These are phyloP conservation scores for Hortiboletus campestris DNA, from an alignment of 768 basidiomycete genomes.

Conservation along the genomic window DNA sequence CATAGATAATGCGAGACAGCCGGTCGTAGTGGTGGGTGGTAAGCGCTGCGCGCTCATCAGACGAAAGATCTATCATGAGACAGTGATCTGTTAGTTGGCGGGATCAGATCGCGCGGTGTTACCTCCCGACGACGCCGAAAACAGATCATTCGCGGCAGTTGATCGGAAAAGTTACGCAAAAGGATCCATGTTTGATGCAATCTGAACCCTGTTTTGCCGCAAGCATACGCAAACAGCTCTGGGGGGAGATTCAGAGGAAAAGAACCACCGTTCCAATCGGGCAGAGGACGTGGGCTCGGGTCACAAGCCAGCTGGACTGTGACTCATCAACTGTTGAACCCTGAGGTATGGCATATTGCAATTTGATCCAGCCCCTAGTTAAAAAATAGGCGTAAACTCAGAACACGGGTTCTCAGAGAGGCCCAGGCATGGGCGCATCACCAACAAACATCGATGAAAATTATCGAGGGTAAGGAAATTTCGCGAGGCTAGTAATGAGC, in stretches of 20 bases:
- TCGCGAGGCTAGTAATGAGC: background rate
- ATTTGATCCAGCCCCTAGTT: background rate
- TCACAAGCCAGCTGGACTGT: no score
- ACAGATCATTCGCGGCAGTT: background rate
- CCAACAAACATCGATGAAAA: background rate
- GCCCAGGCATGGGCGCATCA: background rate
- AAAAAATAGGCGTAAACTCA: no score
- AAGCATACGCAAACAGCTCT: background rate
- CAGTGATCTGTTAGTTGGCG: background rate
- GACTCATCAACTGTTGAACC: background rate
- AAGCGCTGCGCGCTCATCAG: background rate
- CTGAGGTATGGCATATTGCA: background rate
- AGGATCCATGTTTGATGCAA: background rate
- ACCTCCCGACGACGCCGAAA: background rate
- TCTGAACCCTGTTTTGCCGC: background rate
- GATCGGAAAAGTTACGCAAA: background rate
- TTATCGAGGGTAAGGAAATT: background rate
- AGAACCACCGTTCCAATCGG: background rate
- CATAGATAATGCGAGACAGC: background rate
- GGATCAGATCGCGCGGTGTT: constrained; percentile 16
- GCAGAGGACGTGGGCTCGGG: background rate
- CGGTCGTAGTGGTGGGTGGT: background rate
- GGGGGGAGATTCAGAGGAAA: background rate
- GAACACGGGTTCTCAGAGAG: background rate
- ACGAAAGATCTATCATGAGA: constrained; percentile 2